Conservation (phyloP, 371 early-diverging fungal genomes). For the Amoeboaphelidium protococcarum region DNA sequence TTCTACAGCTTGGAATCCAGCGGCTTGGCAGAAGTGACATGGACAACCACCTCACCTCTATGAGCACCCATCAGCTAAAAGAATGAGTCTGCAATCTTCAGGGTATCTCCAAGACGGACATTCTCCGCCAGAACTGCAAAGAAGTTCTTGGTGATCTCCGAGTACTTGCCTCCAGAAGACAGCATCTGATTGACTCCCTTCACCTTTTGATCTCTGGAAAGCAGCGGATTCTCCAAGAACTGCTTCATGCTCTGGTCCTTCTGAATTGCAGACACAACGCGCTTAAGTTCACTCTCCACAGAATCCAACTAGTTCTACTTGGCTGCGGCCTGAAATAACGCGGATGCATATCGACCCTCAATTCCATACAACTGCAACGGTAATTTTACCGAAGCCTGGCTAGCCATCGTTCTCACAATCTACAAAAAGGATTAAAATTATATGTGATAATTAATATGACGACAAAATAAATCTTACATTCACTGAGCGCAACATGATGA, state of each 20-base stretch:
- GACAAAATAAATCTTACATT: too few relatives aligned
- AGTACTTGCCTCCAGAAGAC: constrained; percentile 37
- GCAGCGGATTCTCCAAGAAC: constrained; percentile 63
- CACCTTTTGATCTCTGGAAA: constrained; percentile 46
- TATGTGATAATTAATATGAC: too few relatives aligned
- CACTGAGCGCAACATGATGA: too few relatives aligned
- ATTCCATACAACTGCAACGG: constrained; percentile 69
- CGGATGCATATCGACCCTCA: constrained; percentile 91
- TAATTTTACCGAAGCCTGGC: too few relatives aligned
- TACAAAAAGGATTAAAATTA: too few relatives aligned
- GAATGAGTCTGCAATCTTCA: constrained; percentile 51
- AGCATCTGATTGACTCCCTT: constrained; percentile 32
- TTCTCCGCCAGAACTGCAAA: constrained; percentile 74
- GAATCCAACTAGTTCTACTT: constrained; percentile 48
- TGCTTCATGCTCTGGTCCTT: constrained; percentile 41
- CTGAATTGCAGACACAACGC: constrained; percentile 28
- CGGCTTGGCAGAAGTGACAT: constrained; percentile 63
- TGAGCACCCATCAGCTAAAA: constrained; percentile 62
- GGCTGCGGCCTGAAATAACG: constrained; percentile 76
- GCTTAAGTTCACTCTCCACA: constrained; percentile 60
- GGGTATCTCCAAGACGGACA: constrained; percentile 60
- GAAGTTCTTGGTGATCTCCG: constrained; percentile 57
- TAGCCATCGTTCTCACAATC: too few relatives aligned
- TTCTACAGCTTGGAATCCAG: background rate
- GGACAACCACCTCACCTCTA: constrained; percentile 66